These are phyloP conservation scores for Zasmidium cellare DNA, from an alignment of 2,329 filamentous ascomycete species.

Conservation along the genomic window DNA sequence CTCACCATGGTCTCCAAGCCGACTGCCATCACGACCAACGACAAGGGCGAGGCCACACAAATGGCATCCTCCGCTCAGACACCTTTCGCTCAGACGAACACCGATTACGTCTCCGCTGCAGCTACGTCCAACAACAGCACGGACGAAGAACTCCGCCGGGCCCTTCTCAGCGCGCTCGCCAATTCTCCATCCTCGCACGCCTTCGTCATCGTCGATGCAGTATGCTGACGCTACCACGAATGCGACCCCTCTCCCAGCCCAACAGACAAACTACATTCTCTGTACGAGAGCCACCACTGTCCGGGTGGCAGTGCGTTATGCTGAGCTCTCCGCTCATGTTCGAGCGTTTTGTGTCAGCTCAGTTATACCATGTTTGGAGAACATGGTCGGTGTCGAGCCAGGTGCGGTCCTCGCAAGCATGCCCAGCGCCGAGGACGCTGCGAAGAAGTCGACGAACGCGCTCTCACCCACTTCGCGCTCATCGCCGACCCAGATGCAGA, in stretches of 20 bases:
- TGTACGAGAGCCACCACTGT: constrained; percentile 18
- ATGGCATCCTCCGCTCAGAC: constrained; percentile 4
- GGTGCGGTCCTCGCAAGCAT: neutral
- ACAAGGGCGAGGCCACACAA: constrained; percentile 11
- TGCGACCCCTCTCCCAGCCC: neutral
- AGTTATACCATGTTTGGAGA: no score
- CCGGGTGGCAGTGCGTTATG: constrained; percentile 15
- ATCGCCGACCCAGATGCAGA: no score
- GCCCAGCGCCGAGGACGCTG: neutral
- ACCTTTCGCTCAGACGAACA: constrained; percentile 10
- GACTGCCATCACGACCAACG: constrained; percentile 19
- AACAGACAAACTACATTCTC: neutral
- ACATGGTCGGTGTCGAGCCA: neutral
- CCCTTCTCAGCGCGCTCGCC: constrained; percentile 3
- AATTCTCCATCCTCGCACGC: constrained; percentile 3
- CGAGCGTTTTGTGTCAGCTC: neutral
- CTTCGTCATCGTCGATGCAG: neutral
- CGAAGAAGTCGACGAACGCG: no score
- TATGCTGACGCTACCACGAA: neutral
- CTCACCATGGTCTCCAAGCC: constrained; percentile 25
- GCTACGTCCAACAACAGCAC: constrained; percentile 8
- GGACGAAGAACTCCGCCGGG: constrained; percentile 7
- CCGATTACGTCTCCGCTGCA: constrained; percentile 12
- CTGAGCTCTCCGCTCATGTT: constrained; percentile 14
- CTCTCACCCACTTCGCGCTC: no score